Base-by-base conservation (phyloP, 2,329 filamentous ascomycete genomes). In the Paracorniculantispora psalliotae region DNA sequence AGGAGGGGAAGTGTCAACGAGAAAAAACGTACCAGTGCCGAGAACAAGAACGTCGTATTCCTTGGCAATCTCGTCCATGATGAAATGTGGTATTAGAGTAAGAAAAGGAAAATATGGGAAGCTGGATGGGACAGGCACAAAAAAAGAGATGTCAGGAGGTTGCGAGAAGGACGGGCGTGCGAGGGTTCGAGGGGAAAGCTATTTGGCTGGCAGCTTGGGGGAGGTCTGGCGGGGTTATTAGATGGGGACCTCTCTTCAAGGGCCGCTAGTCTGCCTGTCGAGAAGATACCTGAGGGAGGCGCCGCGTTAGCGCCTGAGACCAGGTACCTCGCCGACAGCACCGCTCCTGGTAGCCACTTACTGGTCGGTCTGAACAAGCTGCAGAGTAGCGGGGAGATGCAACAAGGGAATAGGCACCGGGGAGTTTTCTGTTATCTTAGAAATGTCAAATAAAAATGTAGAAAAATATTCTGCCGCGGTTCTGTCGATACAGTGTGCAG, bases 21-120 rank as follows among this genome's bases (percentile, higher is more conserved):
- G 48, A 25, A 15, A 77, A 85, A 9, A 78, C 85, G 72, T 82
- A 96, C 92, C 92, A 75, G 94, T 99, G 83, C 94, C 94, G 75
- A 99, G 86, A 74, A 99, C 94, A 74, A 99, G 87, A 77, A 97
- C 91, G 84, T 99, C 94, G 84, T 99, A 99, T 79, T 97, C 92
- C 73, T 91, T 90, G 67, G 92, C 91, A 73, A 99, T 96, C 79
- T 97, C 94, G 74, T 97, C 94, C 94, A 97, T 97, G 78, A 63
- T 83, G 71, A 61, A n/a, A 43, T 55, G 44, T 30, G n/a, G 61
- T 39, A 63, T 61, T 41, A 57, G 25, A 53, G 44, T 41, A 39
- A n/a, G n/a, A n/a, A 55, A 64, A 62, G 61, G 56, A 59, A 65
- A 49, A 49, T 46, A 49, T 61, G 59, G 43, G 57, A 44, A 50